phyloP scores from a whole-genome alignment of 768 basidiomycete species.

The Coprinellus aureogranulatus region DNA sequence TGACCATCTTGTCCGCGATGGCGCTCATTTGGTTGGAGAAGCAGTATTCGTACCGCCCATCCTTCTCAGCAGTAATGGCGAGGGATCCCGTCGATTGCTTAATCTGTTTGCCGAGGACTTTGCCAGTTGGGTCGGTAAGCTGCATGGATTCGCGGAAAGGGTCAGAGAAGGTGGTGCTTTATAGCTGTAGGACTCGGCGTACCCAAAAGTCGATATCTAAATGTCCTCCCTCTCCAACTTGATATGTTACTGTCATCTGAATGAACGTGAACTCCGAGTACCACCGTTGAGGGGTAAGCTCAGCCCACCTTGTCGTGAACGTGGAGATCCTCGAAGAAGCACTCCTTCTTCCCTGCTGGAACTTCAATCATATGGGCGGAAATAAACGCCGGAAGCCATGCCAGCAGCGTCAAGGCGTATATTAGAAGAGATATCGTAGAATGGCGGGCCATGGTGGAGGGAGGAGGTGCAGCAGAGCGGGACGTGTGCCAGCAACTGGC shows the following conservation, averaged over 20 bases:
- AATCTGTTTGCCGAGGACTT: slow-evolving; percentile 72
- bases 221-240: slow-evolving; percentile 96
- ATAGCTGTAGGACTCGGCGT: slow-evolving; percentile 15
- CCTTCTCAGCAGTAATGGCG: slow-evolving; percentile 80
- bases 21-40: slow-evolving; percentile 99
- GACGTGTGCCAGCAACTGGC: no score
- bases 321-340: slow-evolving; percentile 95
- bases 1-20: slow-evolving; percentile 92
- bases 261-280: not conserved
- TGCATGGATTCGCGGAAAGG: slow-evolving; percentile 30
- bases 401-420: slow-evolving; percentile 40
- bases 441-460: slow-evolving; percentile 22
- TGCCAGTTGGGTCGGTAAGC: slow-evolving; percentile 76
- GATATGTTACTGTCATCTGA: slow-evolving; percentile 99
- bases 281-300: slow-evolving; percentile 1
- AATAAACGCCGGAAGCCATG: slow-evolving; percentile 39
- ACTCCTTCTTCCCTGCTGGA: slow-evolving; percentile 80
- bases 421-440: slow-evolving; percentile 38
- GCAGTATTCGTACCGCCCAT: slow-evolving; percentile 92
- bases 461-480: slow-evolving; percentile 5
- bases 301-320: slow-evolving; percentile 75
- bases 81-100: slow-evolving; percentile 87
- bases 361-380: slow-evolving; percentile 74
- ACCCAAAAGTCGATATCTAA: slow-evolving; percentile 99
- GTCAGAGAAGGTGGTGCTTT: slow-evolving; percentile 7